Base-by-base conservation (phyloP, 306 rosid genomes). In the Gynostemma pentaphyllum region DNA sequence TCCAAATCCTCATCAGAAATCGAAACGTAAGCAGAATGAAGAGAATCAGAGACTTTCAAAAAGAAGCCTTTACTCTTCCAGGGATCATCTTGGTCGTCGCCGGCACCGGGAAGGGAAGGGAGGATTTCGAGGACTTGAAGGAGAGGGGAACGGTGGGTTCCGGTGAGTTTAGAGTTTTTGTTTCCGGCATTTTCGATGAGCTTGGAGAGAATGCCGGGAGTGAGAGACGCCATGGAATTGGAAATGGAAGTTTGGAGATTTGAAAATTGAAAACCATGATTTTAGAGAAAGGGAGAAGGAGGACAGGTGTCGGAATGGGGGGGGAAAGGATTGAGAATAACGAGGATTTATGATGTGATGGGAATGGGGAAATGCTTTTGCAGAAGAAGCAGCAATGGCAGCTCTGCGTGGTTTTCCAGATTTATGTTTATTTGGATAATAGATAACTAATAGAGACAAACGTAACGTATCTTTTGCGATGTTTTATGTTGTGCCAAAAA, bases 151-250 rank as follows among this genome's bases (percentile, higher is more conserved):
- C 95, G 95, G 79, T 85, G 89, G 70, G 66, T 70, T 4, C 79
- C 80, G 19, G 89, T 79, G 18, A 76, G 89, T 45, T 59, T 72
- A 8, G 62, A 76, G 59, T 69, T 53, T 28, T 67, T 73, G 69
- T 75, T 71, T 0, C 83, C 83, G 1, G 87, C 80, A 50, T 75
- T 77, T 5, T 86, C 67, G 1, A 87, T 81, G 7, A 87, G 92
- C 83, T 85, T 87, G 0, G 89, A 75, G 4, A 87, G 85, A 11
- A 85, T 78, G 1, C 95, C 92, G 0, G 92, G 87, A 0, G 95
- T 82, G 5, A 87, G 80, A 9, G 92, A 84, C 72, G 92, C 95
- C 95, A 87, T 87, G 22, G 68, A 29, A 2, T 7, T 26, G 47
- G 2, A 14, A 4, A n/a, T 11, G 22, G 15, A 51, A 1, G 12